Evolutionary conservation across 2,329 filamentous ascomycete genomes (phyloP).

Genomic region (Neonectria hederae): DNA sequence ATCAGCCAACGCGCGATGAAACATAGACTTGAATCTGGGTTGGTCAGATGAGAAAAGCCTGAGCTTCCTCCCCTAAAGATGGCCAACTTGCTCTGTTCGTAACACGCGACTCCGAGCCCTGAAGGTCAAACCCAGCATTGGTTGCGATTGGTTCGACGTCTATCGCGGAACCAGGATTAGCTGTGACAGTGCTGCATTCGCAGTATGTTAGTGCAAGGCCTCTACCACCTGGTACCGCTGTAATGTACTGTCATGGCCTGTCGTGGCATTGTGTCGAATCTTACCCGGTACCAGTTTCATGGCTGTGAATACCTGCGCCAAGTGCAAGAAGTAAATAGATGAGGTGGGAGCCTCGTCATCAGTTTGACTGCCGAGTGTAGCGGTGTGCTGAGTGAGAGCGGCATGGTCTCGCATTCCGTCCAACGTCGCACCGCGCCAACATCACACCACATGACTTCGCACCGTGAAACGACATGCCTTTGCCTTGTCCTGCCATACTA

Average conservation of each 20-base stretch:
- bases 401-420: neutral
- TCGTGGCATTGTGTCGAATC: constrained; percentile 7
- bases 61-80: constrained; percentile 1
- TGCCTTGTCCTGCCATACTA: neutral
- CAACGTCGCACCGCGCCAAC: constrained; percentile 1
- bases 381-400: constrained; percentile 2
- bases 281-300: neutral
- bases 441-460: neutral
- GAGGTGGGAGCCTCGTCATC: constrained; percentile 14
- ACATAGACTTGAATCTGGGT: constrained; percentile 11
- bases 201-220: neutral
- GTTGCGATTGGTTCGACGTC: constrained; percentile 9
- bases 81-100: neutral
- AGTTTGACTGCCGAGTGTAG: neutral
- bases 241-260: constrained; percentile 4
- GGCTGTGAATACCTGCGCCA: constrained; percentile 5
- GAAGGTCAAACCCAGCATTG: neutral
- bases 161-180: neutral
- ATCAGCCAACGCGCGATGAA: constrained; percentile 7
- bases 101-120: neutral
- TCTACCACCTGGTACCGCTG: too few relatives aligned
- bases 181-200: neutral
- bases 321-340: constrained; percentile 3
- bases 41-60: neutral
- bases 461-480: neutral